Base-by-base conservation (phyloP, 2,329 filamentous ascomycete species). In the Ceratocystis lukuohia region DNA sequence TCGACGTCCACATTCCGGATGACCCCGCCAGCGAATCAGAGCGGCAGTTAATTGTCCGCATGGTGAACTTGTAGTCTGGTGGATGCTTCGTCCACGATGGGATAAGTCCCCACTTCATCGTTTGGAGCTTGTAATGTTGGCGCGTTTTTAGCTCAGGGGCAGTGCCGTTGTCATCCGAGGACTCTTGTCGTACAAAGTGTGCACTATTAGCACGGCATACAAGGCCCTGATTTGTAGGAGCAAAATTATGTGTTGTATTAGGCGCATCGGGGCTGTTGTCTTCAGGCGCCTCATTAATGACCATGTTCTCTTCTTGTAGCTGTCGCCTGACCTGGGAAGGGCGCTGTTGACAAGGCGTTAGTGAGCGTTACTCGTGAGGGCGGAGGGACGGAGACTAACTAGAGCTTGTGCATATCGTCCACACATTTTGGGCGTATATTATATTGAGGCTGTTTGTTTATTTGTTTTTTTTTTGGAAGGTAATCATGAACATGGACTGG, bases 21-120 rank as follows among this genome's bases (percentile, higher is more conserved):
- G 87, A 81, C 8, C 87, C 83, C 5, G 84, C 80, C 22, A 97
- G 78, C 0, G 90, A 94, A 75, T 97, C 93, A 72, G 93, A 89
- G 2, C 93, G 86, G 74, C 93, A 97, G 76, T 99, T 97, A 75
- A 97, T 97, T 0, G 91, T 96, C 72, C 88, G 90, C 80, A 96
- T 81, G 74, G 91, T 80, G 0, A 85, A 85, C 30, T 83, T 80
- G 72, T 94, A 93, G 72, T 91, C 85, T 0, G 91, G 89, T 64
- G 86, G 86, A 12, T 87, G 82, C 77, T 93, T 96, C 2, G 89
- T 95, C 93, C 93, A 97, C 75, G 88, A 96, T 0, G 94, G 93
- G 15, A 97, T 80, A 5, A 99, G 81, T 0, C 93, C 94, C 94
- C 94, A 99, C 81, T 91, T 93, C 89, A 97, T 97, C 1, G 86